These are phyloP conservation scores for Exophiala spinifera DNA, from an alignment of 2,329 filamentous ascomycete species.

Conservation along the genomic window DNA sequence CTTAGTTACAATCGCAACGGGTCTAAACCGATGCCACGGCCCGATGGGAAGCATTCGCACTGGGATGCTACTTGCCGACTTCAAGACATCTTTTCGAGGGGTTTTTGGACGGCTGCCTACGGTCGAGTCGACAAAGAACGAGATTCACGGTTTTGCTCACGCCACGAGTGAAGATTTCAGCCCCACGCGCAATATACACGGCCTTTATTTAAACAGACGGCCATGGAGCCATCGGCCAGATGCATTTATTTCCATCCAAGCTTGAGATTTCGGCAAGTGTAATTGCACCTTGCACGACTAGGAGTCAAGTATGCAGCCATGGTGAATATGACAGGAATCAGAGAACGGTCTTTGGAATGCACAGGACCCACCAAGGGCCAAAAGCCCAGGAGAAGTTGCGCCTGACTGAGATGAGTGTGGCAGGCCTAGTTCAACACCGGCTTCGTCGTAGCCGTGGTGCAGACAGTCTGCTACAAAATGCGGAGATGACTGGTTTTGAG, in stretches of 20 bases:
- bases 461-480: neutral
- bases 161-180: neutral
- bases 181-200: neutral
- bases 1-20: neutral
- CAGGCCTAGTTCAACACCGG: neutral
- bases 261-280: neutral
- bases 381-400: slow-evolving; percentile 18
- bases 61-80: slow-evolving; percentile 9
- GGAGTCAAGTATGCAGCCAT: slow-evolving; percentile 2
- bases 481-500: neutral
- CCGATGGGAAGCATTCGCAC: slow-evolving; percentile 9
- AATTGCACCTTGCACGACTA: neutral
- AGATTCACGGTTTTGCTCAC: neutral
- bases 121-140: neutral
- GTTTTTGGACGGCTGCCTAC: neutral
- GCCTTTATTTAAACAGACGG: neutral
- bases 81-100: neutral
- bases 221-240: neutral
- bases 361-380: slow-evolving; percentile 14
- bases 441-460: slow-evolving; percentile 4
- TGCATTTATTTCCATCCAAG: slow-evolving; percentile 1
- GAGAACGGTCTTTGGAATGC: slow-evolving; percentile 13
- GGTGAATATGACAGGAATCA: slow-evolving; percentile 14
- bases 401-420: neutral
- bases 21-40: slow-evolving; percentile 15